Percentiles rank a stretch among this genome's conserved stretches.
These are phyloP conservation scores for Meyerozyma guilliermondii DNA, from an alignment of 1,139 yeast genomes.

Conservation along the genomic window DNA sequence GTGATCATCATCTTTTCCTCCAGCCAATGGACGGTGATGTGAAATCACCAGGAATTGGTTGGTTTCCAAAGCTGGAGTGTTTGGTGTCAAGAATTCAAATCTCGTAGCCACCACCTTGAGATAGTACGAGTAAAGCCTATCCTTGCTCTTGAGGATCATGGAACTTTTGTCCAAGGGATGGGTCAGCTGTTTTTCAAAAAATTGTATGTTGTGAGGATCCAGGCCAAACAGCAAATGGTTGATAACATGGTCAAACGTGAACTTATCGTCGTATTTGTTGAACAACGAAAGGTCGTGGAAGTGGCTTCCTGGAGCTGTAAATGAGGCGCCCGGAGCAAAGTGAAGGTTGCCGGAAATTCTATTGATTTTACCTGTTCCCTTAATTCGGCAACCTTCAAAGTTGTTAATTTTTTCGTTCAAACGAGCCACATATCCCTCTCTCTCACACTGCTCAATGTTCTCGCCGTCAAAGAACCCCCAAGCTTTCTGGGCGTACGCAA, in stretches of 20 bases:
- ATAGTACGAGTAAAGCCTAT: constrained; percentile 70
- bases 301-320: constrained; percentile 54
- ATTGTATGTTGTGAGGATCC: constrained; percentile 31
- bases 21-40: constrained; percentile 78
- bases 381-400: constrained; percentile 81
- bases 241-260: constrained; percentile 68
- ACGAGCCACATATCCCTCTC: constrained; percentile 71
- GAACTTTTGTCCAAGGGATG: constrained; percentile 68
- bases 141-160: constrained; percentile 42
- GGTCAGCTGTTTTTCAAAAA: constrained; percentile 34
- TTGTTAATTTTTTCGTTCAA: constrained; percentile 49
- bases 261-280: constrained; percentile 45
- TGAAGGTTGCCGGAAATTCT: constrained; percentile 89
- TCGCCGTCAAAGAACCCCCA: constrained; percentile 94
- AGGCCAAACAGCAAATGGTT: constrained; percentile 84
- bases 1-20: constrained; percentile 90
- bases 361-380: constrained; percentile 75
- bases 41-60: constrained; percentile 89
- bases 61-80: constrained; percentile 54
- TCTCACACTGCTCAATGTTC: constrained; percentile 83
- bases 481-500: constrained; percentile 68
- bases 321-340: constrained; percentile 88
- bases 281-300: constrained; percentile 81
- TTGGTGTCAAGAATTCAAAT: constrained; percentile 58
- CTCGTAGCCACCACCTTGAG: constrained; percentile 89